Conservation (phyloP, 2,329 filamentous ascomycete genomes). For the Plenodomus biglobosus region DNA sequence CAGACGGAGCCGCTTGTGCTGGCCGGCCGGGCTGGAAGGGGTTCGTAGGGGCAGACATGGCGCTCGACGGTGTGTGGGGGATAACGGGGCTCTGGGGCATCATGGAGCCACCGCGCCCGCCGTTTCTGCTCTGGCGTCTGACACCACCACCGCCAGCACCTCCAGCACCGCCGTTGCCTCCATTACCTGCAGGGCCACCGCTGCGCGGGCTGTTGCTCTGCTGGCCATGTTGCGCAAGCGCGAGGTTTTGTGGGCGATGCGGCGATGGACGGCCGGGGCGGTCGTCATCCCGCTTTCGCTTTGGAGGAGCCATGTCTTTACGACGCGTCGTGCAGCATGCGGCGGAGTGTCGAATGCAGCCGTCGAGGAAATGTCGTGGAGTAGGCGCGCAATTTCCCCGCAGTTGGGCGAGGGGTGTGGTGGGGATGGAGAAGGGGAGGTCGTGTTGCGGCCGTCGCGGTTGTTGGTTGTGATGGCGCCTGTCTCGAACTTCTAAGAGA, state of each 20-base stretch:
- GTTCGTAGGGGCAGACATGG: slow-evolving; percentile 35
- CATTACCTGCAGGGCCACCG: slow-evolving; percentile 24
- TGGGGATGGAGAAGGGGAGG: slow-evolving; percentile 2
- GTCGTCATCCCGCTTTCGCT: slow-evolving; percentile 58
- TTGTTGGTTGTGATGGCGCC: slow-evolving; percentile 11
- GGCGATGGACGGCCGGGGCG: slow-evolving; percentile 51
- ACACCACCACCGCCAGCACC: slow-evolving; percentile 27
- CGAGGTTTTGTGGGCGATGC: slow-evolving; percentile 53
- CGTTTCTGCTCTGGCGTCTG: slow-evolving; percentile 32
- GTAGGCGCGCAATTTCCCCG: slow-evolving; percentile 2
- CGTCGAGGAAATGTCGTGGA: slow-evolving; percentile 5
- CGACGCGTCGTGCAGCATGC: slow-evolving; percentile 28
- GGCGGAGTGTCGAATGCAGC: slow-evolving; percentile 15
- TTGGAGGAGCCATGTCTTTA: slow-evolving; percentile 56
- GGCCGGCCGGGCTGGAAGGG: slow-evolving; percentile 19
- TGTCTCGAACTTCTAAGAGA: slow-evolving; percentile 10
- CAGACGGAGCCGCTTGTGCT: slow-evolving; percentile 21
- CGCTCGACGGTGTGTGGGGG: slow-evolving; percentile 33
- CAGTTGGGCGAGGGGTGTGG: neutral
- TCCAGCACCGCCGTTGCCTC: neutral
- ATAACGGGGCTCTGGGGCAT: slow-evolving; percentile 35
- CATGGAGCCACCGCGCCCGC: slow-evolving; percentile 32
- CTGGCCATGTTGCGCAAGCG: slow-evolving; percentile 55
- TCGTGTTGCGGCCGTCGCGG: slow-evolving; percentile 12
- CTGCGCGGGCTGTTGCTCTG: slow-evolving; percentile 34